Evolutionary conservation across 2,329 filamentous ascomycete species (phyloP).

Genomic region (Dactylonectria estremocensis): DNA sequence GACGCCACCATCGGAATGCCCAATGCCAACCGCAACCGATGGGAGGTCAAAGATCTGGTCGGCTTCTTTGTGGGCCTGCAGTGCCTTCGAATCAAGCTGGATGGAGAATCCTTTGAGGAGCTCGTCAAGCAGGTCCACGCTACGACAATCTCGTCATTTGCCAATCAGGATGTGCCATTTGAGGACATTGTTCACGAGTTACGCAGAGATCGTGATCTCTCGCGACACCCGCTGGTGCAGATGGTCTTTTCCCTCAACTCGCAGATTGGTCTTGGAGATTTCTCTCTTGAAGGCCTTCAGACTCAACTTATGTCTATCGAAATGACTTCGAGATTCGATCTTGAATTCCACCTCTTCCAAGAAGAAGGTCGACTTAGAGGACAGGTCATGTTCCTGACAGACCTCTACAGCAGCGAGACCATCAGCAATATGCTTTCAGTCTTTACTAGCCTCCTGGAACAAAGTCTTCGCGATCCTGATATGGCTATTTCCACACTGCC

Average conservation of each 20-base stretch:
- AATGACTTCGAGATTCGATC: constrained; percentile 34
- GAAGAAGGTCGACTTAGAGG: constrained; percentile 17
- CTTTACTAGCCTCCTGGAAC: constrained; percentile 35
- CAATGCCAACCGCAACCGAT: constrained; percentile 34
- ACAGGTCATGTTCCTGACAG: constrained; percentile 31
- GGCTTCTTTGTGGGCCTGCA: constrained; percentile 45
- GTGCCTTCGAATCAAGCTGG: constrained; percentile 39
- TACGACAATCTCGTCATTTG: constrained; percentile 27
- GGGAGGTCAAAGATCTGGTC: constrained; percentile 35
- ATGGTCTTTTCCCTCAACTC: constrained; percentile 40
- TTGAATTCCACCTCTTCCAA: constrained; percentile 45
- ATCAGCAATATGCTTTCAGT: constrained; percentile 36
- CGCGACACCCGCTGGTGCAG: constrained; percentile 36
- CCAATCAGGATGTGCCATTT: constrained; percentile 46
- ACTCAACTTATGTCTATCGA: constrained; percentile 5
- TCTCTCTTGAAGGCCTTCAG: constrained; percentile 30
- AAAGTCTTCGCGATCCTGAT: constrained; percentile 27
- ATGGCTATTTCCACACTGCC: constrained; percentile 23
- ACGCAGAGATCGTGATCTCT: constrained; percentile 25
- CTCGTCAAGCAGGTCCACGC: constrained; percentile 37
- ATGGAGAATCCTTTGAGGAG: constrained; percentile 33
- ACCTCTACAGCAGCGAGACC: constrained; percentile 35
- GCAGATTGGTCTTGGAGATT: constrained; percentile 17
- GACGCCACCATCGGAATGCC: constrained; percentile 43
- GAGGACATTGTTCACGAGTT: constrained; percentile 38